Percentiles rank a stretch among this genome's conserved stretches.
phyloP scores from a whole-genome alignment of 495 filamentous ascomycete species.

The Penicillium lagena region DNA sequence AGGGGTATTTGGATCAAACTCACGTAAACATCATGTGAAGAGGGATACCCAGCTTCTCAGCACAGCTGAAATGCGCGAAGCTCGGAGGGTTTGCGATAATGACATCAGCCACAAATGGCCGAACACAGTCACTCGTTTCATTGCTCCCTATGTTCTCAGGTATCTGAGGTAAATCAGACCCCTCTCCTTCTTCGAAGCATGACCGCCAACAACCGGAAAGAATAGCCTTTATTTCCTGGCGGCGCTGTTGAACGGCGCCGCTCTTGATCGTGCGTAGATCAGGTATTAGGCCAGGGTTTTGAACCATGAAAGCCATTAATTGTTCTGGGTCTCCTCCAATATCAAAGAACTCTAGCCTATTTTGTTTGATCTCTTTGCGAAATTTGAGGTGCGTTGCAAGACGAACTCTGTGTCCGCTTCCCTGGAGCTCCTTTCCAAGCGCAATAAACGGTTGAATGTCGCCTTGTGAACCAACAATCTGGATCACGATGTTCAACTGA shows the following conservation, averaged over 20 bases:
- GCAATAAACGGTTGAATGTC: constrained; percentile 74
- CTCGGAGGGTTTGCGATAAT: constrained; percentile 84
- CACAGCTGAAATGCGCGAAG: constrained; percentile 75
- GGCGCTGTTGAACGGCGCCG: constrained; percentile 61
- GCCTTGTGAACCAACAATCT: constrained; percentile 70
- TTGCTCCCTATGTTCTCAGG: constrained; percentile 33
- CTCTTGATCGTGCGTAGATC: constrained; percentile 57
- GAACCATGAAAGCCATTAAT: constrained; percentile 84
- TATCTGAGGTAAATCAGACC: constrained; percentile 36
- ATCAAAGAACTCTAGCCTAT: constrained; percentile 70
- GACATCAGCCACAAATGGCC: constrained; percentile 69
- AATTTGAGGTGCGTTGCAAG: constrained; percentile 73
- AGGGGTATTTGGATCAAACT: constrained; percentile 26
- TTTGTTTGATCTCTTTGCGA: constrained; percentile 57
- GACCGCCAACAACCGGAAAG: constrained; percentile 73
- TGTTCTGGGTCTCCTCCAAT: constrained; percentile 75
- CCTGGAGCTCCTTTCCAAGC: constrained; percentile 56
- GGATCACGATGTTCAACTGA: constrained; percentile 67
- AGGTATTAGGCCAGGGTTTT: constrained; percentile 75
- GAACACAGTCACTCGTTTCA: constrained; percentile 23
- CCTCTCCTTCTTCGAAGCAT: constrained; percentile 60
- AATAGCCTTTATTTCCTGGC: constrained; percentile 61
- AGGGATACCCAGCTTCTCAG: constrained; percentile 73
- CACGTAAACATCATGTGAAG: constrained; percentile 80
- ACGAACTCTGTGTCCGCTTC: constrained; percentile 66